These are phyloP conservation scores for Stellera chamaejasme DNA, from an alignment of 345 rosid genomes.

Conservation along the genomic window DNA sequence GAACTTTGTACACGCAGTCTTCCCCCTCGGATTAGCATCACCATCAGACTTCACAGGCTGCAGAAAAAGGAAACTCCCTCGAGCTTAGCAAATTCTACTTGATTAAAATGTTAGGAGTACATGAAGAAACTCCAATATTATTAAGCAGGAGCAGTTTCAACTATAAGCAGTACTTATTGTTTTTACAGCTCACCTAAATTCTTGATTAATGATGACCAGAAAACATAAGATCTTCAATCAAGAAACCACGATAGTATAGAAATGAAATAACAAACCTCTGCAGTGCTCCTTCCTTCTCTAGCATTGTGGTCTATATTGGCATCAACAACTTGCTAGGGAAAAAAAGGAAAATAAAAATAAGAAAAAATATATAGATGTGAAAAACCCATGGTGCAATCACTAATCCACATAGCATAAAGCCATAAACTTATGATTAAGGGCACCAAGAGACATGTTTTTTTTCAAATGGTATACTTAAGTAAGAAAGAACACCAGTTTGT, in stretches of 20 bases:
- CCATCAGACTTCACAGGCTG: slow-evolving; percentile 43
- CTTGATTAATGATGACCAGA: too few relatives aligned
- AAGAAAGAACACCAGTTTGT: too few relatives aligned
- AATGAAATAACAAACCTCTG: slow-evolving; percentile 32
- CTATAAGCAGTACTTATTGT: too few relatives aligned
- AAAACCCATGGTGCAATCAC: not conserved
- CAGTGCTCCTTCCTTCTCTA: slow-evolving; percentile 75
- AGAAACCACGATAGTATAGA: too few relatives aligned
- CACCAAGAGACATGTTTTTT: too few relatives aligned
- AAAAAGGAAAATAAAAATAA: not conserved
- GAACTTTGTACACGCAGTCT: slow-evolving; percentile 82
- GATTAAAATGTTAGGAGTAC: not conserved
- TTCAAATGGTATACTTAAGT: too few relatives aligned
- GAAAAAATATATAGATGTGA: slow-evolving; percentile 4
- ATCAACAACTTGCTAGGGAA: slow-evolving; percentile 48
- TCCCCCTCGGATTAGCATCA: slow-evolving; percentile 44
- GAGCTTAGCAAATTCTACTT: slow-evolving; percentile 10
- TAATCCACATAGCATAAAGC: too few relatives aligned
- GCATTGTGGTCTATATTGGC: slow-evolving; percentile 60
- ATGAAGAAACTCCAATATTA: too few relatives aligned
- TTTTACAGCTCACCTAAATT: too few relatives aligned
- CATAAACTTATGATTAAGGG: too few relatives aligned
- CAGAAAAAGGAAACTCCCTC: slow-evolving; percentile 6
- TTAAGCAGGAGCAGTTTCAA: not conserved
- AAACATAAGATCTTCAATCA: too few relatives aligned